Evolutionary conservation across 2,329 filamentous ascomycete species (phyloP), one percentile per base, ranked within the genome.

Genomic region (Calonectria pteridis): DNA sequence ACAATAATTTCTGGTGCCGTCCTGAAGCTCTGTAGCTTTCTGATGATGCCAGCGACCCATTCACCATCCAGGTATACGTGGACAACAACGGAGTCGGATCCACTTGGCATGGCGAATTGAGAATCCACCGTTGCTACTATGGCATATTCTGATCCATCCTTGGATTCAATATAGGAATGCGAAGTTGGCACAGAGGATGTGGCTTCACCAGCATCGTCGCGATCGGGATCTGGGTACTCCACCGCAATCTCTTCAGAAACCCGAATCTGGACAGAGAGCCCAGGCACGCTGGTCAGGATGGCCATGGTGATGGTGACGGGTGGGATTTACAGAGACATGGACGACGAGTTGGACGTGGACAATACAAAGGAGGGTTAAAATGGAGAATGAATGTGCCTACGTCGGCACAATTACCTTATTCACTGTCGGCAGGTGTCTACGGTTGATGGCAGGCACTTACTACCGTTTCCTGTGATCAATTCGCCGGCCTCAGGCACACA

Each of bases 141-240:
- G 3, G 53, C 10, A 31, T 79, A 82, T 0, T 70, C 35, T 2
- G 75, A 73, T 2, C 71, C 76, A 1, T 75, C 76, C 18, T 69
- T 72, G 4, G 79, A 80, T 33, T 82, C 79, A 6, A 82, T 80
- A 11, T 79, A 82, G 29, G 73, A 79, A 13, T 31, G 59, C 10
- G 49, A 71, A 3, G n/a, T 63, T 0, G 62, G 67, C n/a, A 26
- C n/a, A 10, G 14, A 9, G 14, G 50, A 29, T 20, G 26, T 20
- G 13, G 26, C 6, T 7, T 55, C 16, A 9, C 33, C 1, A 2
- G 11, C 2, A 1, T 14, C 26, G 3, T 50, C 26, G 3, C 49
- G 40, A 5, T 74, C 62, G 6, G 58, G 53, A 4, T 58, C 23
- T 3, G 75, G 58, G 31, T 82, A 78, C 43, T 82, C 80, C 2